Evolutionary conservation across 208 protist species (phyloP), one percentile per base, ranked within the genome.

Genomic region (Wallacemonas rigidus): DNA sequence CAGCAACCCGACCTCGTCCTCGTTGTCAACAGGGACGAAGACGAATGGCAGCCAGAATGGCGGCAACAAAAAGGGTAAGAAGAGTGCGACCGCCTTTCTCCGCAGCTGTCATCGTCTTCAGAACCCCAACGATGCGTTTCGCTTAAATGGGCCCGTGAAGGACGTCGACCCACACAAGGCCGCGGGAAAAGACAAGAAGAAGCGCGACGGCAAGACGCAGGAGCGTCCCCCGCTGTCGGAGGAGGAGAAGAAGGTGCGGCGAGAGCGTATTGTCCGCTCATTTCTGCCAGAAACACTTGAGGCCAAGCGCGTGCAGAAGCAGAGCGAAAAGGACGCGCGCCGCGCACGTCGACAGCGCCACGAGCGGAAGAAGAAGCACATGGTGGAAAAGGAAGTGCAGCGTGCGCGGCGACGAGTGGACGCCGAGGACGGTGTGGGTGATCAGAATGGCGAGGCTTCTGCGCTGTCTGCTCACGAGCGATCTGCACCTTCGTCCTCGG

Each of bases 61-160:
- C 26, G 26, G 26, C 26, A 26, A 26, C 26, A 26, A 26, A n/a
- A n/a, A 9, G 55, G 44, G 7, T 41, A 65, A 47, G 47, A 61
- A n/a, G 40, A 74, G 39, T 15, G 50, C 15, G 48, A 8, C 44
- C 17, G 63, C n/a, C 39, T 70, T 56, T 8, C 68, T 89, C 44
- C 80, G 80, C 69, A 62, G 73, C 61, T 85, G 76, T 55, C 74
- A 89, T 56, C 83, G 78, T 0, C 78, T 89, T 35, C 43, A 41
- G 39, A 65, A 72, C 45, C 83, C 79, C 0, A 75, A 8, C 17
- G 81, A 90, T 38, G 85, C 85, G 6, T 79, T 87, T 15, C 1
- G 2, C 11, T 58, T 85, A 2, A 11, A 11, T 54, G 74, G 83
- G 54, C 55, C 43, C 45, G 76, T 80, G 54, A 1, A 55, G 45